Evolutionary conservation across 2,329 filamentous ascomycete genomes (phyloP).

Genomic region (Hortaea werneckii): DNA sequence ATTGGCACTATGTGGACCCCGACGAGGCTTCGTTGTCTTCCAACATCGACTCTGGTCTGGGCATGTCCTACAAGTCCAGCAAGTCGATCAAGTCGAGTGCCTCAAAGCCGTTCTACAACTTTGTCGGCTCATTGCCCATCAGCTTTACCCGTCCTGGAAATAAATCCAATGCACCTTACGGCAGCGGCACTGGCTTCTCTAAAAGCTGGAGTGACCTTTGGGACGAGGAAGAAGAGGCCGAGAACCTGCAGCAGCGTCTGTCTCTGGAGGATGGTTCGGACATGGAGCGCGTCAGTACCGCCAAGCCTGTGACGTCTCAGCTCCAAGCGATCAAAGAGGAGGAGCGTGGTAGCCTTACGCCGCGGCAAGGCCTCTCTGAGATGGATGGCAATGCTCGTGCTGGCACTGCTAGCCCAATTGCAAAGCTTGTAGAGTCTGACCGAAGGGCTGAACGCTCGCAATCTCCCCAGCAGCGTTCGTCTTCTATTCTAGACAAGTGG

Average conservation of each 20-base stretch:
- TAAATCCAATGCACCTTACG: slow-evolving; percentile 39
- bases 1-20: slow-evolving; percentile 63
- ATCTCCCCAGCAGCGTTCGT: slow-evolving; percentile 51
- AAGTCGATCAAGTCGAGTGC: slow-evolving; percentile 29
- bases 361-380: slow-evolving; percentile 44
- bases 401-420: slow-evolving; percentile 19
- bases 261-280: slow-evolving; percentile 28
- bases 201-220: slow-evolving; percentile 99
- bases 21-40: slow-evolving; percentile 77
- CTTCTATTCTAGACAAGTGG: slow-evolving; percentile 68
- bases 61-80: slow-evolving; percentile 68
- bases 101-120: slow-evolving; percentile 62
- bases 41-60: slow-evolving; percentile 71
- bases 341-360: slow-evolving; percentile 36
- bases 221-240: slow-evolving; percentile 79
- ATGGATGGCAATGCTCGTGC: slow-evolving; percentile 40
- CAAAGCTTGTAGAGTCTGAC: slow-evolving; percentile 24
- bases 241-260: slow-evolving; percentile 49
- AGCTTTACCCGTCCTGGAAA: slow-evolving; percentile 44
- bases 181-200: slow-evolving; percentile 49
- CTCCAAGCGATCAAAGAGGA: slow-evolving; percentile 36
- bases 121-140: slow-evolving; percentile 60
- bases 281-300: slow-evolving; percentile 29
- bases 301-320: slow-evolving; percentile 49
- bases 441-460: slow-evolving; percentile 36